Base-by-base conservation (phyloP, 1,284 basidiomycete species). In the Spongiforma sp. region DNA sequence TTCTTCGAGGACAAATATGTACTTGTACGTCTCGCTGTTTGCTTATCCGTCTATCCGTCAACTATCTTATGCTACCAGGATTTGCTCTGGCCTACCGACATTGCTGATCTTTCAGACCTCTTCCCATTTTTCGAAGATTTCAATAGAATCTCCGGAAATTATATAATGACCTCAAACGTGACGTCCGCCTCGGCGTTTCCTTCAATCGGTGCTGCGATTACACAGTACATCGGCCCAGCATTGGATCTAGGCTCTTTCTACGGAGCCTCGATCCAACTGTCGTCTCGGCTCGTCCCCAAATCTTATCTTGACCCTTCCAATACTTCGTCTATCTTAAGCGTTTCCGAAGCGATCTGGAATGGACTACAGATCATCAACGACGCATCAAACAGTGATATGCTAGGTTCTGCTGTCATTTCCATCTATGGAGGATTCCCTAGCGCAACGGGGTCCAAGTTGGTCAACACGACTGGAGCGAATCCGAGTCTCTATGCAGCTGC, bases 391-490 rank as follows among this genome's bases (percentile, higher is more conserved):
- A 21, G 14, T 0, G 66, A 62, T 6, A 1, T 61, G 3, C 11
- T 64, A 0, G 41, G 55, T 5, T 10, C 48, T 3, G 52, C 21
- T 5, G 41, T 57, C 3, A 53, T 19, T 5, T 0, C 61, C 4
- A 33, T 73, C 1, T n/a, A 67, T 8, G 67, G 69, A 4, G 4
- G 36, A 15, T 58, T 68, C 60, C 65, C 71, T 3, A 57, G 50
- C 5, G 62, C 50, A 14, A 64, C 59, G n/a, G n/a, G n/a, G 54
- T 43, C 63, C 11, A 12, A 52, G 4, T 32, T 12, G 28, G 60
- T 63, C 21, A 65, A 73, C n/a, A 12, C 9, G 5, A 73, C 71
- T 0, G 65, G 64, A 6, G 69, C 71, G 7, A 71, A 71, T 15
- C 67, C 64, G 2, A 67, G 37, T 4, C 11, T 67, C 28, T 73